Base-by-base conservation (phyloP, 495 filamentous ascomycete genomes). In the Lasiosphaeria hispida region DNA sequence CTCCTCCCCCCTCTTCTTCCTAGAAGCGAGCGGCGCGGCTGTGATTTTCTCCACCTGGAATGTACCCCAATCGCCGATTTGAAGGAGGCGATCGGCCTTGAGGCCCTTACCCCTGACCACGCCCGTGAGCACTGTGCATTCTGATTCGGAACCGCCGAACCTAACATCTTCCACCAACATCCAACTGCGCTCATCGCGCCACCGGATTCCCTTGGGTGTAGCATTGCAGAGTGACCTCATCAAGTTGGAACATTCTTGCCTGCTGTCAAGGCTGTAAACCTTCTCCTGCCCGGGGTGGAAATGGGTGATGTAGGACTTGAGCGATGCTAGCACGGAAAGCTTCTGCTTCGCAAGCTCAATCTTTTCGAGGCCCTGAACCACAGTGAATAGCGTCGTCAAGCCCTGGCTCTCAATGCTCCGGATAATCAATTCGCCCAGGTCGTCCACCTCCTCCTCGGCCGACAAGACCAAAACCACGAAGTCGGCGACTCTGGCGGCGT, bases 161-260 rank as follows among this genome's bases (percentile, higher is more conserved):
- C 81, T 69, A 15, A 96, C 80, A 50, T 90, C 82, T 60, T 98
- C 93, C 7, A 92, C 84, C 19, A 96, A 76, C 86, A 98, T 90
- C 88, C 93, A 98, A 61, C 90, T 93, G 59, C 94, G 80, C 58
- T 95, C 87, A 57, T 97, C 95, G 64, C 95, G 84, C 94, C 94
- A 98, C 44, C 84, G 78, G 15, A 98, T 81, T 8, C 95, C 95
- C 72, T 96, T 97, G 18, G 95, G 93, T 9, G 85, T 91, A 6
- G 85, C 87, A 52, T 87, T 95, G 73, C 94, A 98, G 13, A 98
- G 73, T 15, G 90, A 92, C 17, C 95, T 85, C 68, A 97, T 88
- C 11, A 93, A 75, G 64, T 96, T 97, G 9, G 88, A 82, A 69
- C 88, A 91, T 68, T 98, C 94, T 67, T 95, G 92, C 67, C 87